Base-by-base conservation (phyloP, 2,329 filamentous ascomycete genomes). In the Fusarium sp. region DNA sequence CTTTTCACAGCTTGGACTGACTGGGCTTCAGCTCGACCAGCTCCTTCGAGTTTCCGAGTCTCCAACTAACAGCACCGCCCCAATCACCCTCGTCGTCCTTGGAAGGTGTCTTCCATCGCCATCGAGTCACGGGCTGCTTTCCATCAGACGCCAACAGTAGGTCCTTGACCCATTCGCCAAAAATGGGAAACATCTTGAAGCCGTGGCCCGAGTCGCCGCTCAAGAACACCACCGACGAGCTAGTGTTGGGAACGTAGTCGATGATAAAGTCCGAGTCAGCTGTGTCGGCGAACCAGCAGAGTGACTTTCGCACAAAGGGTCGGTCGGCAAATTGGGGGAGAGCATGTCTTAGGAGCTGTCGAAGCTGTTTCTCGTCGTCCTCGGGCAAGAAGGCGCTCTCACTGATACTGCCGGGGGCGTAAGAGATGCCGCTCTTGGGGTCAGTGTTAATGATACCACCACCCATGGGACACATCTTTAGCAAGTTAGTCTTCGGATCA, bases 241-340 rank as follows among this genome's bases (percentile, higher is more conserved):
- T 80, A 2, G 84, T 88, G 1, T 82, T 79, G 0, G 90, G 90
- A 1, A 92, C 86, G 63, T 86, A 89, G 76, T 92, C 90, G 50
- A 92, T 85, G 58, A 90, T 85, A 72, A 87, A 92, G 56, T 92
- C 88, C 0, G 89, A 90, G 74, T 91, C 88, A 9, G 81, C 83
- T 0, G 89, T 90, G 74, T 92, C 91, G 1, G 89, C 89, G 69
- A 90, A 90, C 90, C 90, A 92, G 77, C 91, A 92, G n/a, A 92
- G 80, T 2, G 84, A 85, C 75, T 86, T 86, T 33, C 86, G 83
- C 2, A 92, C 86, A n/a, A 92, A 82, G 0, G 89, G 89, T 4
- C 90, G 79, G 18, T 90, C 84, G 0, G 86, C 64, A 0, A 91
- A 82, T 48, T 81, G 82, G 0, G 89, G 89, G 0, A 92, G 82